phyloP scores from a whole-genome alignment of 257 asterid species.

The Solanum sejunctum region DNA sequence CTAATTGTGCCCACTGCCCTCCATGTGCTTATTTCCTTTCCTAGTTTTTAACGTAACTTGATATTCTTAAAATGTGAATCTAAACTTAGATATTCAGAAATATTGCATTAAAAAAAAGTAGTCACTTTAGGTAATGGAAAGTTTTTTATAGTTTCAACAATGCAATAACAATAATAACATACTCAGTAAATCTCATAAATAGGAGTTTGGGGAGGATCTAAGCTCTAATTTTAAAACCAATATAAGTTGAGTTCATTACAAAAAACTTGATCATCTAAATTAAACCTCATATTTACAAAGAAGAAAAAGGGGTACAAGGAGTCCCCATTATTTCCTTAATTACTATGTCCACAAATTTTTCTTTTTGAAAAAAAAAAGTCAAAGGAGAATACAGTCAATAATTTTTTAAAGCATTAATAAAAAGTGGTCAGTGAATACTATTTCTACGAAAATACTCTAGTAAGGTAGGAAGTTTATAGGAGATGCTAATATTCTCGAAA shows the following conservation, averaged over 20 bases:
- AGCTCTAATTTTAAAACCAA: not conserved
- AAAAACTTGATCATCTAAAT: not conserved
- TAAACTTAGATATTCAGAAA: not conserved
- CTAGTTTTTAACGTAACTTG: not conserved
- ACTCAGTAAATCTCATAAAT: too few species aligned
- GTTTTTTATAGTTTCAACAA: not conserved
- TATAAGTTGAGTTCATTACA: not conserved
- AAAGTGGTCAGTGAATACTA: not conserved
- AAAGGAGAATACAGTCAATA: too few species aligned
- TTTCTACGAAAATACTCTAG: not conserved
- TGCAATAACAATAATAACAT: too few species aligned
- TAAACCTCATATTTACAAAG: not conserved
- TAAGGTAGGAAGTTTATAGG: not conserved
- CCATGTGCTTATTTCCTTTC: not conserved
- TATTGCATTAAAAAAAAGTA: not conserved
- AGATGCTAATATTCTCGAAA: not conserved
- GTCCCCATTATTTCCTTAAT: not conserved
- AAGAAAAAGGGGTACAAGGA: not conserved
- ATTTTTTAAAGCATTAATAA: not conserved
- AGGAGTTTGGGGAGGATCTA: not conserved
- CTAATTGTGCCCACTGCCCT: too few species aligned
- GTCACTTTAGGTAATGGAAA: not conserved
- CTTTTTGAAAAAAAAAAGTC: too few species aligned
- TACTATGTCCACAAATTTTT: not conserved
- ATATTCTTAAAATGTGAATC: not conserved